phyloP scores from a whole-genome alignment of 768 basidiomycete genomes.

The Pleurotus citrinopileatus region DNA sequence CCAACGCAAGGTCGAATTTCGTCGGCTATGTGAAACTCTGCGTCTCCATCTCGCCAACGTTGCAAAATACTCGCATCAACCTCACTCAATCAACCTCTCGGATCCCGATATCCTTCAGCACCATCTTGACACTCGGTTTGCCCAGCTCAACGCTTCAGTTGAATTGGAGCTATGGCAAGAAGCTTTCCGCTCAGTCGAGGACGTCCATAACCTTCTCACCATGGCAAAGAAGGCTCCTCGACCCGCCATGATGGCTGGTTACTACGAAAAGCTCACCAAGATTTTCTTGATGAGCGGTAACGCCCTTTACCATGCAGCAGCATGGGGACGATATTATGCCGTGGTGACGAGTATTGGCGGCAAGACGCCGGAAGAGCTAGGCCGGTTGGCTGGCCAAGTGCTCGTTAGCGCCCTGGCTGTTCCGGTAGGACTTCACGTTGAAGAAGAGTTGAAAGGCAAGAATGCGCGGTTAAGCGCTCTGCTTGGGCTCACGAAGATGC shows the following conservation, averaged over 20 bases:
- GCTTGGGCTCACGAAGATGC: conserved; percentile 78
- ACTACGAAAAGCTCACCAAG: conserved; percentile 96
- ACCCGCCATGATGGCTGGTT: conserved; percentile 97
- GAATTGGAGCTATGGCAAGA: conserved; percentile 99
- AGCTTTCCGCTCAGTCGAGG: conserved; percentile 97
- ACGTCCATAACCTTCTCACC: conserved; percentile 92
- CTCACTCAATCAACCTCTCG: conserved; percentile 91
- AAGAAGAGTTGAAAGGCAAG: conserved; percentile 55
- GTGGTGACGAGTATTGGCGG: conserved; percentile 71
- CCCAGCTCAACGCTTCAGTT: conserved; percentile 93
- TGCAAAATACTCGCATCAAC: conserved; percentile 92
- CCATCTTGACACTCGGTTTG: conserved; percentile 95
- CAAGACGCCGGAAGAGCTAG: conserved; percentile 73
- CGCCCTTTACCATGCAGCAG: conserved; percentile 93
- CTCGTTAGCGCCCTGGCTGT: conserved; percentile 92
- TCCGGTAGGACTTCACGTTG: conserved; percentile 65
- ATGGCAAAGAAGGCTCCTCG: conserved; percentile 92
- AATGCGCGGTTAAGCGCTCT: conserved; percentile 80
- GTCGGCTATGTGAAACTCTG: conserved; percentile 93
- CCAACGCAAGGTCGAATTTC: conserved; percentile 94
- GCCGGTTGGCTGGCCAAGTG: conserved; percentile 84
- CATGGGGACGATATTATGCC: conserved; percentile 86
- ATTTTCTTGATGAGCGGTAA: conserved; percentile 97
- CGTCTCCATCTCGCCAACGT: conserved; percentile 93
- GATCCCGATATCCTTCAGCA: conserved; percentile 94